phyloP scores from a whole-genome alignment of 768 basidiomycete species.

The Naganishia vishniacii region DNA sequence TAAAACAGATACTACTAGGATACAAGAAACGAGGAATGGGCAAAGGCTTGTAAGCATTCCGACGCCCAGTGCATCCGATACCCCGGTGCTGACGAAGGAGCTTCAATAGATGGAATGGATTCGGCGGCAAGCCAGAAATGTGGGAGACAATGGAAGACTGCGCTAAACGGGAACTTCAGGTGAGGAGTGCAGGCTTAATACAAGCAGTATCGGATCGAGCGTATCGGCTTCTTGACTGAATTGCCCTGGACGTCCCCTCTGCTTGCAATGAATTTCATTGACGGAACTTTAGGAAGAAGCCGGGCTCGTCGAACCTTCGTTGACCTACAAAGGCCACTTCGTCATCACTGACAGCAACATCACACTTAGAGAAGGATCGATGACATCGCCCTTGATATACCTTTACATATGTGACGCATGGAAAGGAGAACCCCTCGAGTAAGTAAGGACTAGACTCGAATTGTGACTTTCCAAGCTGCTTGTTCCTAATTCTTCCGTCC shows the following conservation, averaged over 20 bases:
- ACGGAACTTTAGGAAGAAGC: slow-evolving; percentile 87
- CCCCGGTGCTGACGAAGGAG: background rate
- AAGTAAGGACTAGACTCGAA: slow-evolving; percentile 36
- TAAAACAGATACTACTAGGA: slow-evolving; percentile 41
- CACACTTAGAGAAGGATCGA: slow-evolving; percentile 37
- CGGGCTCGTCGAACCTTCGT: slow-evolving; percentile 57
- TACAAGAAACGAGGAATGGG: slow-evolving; percentile 46
- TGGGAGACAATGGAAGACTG: slow-evolving; percentile 66
- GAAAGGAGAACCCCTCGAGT: slow-evolving; percentile 64
- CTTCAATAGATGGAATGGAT: slow-evolving; percentile 70
- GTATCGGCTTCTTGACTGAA: too few relatives aligned
- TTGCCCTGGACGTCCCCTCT: too few relatives aligned
- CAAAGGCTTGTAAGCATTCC: slow-evolving; percentile 32
- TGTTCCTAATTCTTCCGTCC: background rate
- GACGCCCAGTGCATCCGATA: background rate
- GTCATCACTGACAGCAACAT: slow-evolving; percentile 59
- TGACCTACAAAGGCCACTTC: slow-evolving; percentile 48
- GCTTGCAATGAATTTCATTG: too few relatives aligned
- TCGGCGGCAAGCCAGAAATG: slow-evolving; percentile 78
- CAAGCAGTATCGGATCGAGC: slow-evolving; percentile 58
- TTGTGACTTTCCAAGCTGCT: background rate
- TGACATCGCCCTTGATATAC: slow-evolving; percentile 59
- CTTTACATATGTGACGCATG: slow-evolving; percentile 68
- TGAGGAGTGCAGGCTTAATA: slow-evolving; percentile 23
- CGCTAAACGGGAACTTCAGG: slow-evolving; percentile 60